Percentiles rank a stretch among this genome's conserved stretches.
phyloP scores from a whole-genome alignment of 176 grass and related monocot genomes.

The Musa beccarii region DNA sequence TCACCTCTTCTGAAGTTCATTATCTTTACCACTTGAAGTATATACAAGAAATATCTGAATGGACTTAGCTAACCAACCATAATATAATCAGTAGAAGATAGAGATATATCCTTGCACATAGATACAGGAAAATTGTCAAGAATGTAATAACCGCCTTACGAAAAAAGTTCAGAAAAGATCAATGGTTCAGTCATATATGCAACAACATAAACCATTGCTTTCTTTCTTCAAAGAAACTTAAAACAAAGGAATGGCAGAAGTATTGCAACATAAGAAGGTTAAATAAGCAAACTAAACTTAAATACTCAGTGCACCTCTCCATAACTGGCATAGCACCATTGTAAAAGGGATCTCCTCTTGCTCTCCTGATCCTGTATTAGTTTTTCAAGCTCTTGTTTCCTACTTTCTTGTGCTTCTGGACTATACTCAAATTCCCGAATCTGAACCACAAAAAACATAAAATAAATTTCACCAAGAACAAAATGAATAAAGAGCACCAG shows the following conservation, averaged over 20 bases:
- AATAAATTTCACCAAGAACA: background rate
- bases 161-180: background rate
- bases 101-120: background rate
- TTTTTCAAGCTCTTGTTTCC: constrained; percentile 83
- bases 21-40: background rate
- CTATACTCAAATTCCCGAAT: constrained; percentile 88
- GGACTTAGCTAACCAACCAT: background rate
- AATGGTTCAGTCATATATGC: background rate
- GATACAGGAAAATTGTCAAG: background rate
- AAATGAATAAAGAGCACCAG: background rate
- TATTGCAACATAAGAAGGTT: background rate
- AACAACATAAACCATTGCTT: background rate
- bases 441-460: constrained; percentile 34
- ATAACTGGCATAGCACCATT: constrained; percentile 97
- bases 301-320: constrained; percentile 57
- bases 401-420: constrained; percentile 68
- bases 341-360: constrained; percentile 73
- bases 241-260: background rate
- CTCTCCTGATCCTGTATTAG: constrained; percentile 72
- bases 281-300: background rate
- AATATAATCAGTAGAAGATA: background rate
- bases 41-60: background rate
- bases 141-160: background rate
- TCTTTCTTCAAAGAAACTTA: background rate
- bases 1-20: background rate